Percentiles rank a stretch among this genome's conserved stretches.
These are phyloP conservation scores for apple (Malus domestica) DNA, from an alignment of 306 rosid genomes.

Conservation along the genomic window ASM211411v1 NC_041795.1:35863501-35864000, in stretches of 20 bases:
- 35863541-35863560: background rate
- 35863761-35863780: background rate
- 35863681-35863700: constrained; percentile 1
- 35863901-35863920: background rate
- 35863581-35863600: background rate
- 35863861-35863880: background rate
- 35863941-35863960: background rate
- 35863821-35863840: background rate
- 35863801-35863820: background rate
- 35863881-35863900: background rate
- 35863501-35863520: background rate
- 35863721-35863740: constrained; percentile 17
- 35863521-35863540: background rate
- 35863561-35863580: background rate
- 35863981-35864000: background rate
- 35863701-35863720: background rate
- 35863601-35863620: background rate
- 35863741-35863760: background rate
- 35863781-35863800: background rate
- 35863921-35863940: background rate
- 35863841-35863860: background rate
- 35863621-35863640: background rate
- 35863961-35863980: background rate
- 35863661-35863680: background rate
- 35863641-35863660: constrained; percentile 15